Conservation (phyloP, 345 rosid species). For the Leavenworthia alabamica region DNA sequence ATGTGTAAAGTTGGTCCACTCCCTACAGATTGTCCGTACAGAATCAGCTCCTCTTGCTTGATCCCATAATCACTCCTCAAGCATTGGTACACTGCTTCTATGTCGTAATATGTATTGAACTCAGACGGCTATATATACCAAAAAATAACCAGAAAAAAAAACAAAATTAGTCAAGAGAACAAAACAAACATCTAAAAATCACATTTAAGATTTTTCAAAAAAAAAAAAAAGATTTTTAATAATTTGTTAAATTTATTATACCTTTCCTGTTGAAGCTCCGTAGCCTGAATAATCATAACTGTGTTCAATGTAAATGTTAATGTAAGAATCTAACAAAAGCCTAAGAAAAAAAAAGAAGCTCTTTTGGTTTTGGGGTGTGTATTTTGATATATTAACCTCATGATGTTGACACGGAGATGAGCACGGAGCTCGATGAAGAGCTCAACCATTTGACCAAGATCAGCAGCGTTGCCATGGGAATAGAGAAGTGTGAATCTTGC, state of each 20-base stretch:
- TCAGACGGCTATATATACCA: constrained; percentile 67
- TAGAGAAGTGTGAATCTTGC: constrained; percentile 83
- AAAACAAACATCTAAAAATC: neutral
- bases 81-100: constrained; percentile 82
- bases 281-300: constrained; percentile 99
- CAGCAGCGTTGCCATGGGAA: constrained; percentile 98
- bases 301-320: constrained; percentile 12
- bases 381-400: constrained; percentile 46
- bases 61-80: constrained; percentile 63
- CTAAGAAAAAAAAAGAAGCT: neutral
- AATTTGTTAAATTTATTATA: too few species aligned
- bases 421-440: constrained; percentile 95
- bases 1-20: constrained; percentile 92
- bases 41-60: constrained; percentile 72
- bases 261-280: constrained; percentile 98
- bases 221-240: too few species aligned
- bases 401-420: constrained; percentile 85
- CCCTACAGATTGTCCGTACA: constrained; percentile 97
- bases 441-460: constrained; percentile 93
- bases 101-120: constrained; percentile 85
- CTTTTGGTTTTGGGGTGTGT: neutral
- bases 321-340: constrained; percentile 13
- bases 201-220: neutral
- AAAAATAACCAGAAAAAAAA: neutral
- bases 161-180: neutral